Percentiles rank a stretch among this genome's conserved stretches.
Evolutionary conservation across 331 rosid species (phyloP).

Genomic region (Arachis monticola): DNA sequence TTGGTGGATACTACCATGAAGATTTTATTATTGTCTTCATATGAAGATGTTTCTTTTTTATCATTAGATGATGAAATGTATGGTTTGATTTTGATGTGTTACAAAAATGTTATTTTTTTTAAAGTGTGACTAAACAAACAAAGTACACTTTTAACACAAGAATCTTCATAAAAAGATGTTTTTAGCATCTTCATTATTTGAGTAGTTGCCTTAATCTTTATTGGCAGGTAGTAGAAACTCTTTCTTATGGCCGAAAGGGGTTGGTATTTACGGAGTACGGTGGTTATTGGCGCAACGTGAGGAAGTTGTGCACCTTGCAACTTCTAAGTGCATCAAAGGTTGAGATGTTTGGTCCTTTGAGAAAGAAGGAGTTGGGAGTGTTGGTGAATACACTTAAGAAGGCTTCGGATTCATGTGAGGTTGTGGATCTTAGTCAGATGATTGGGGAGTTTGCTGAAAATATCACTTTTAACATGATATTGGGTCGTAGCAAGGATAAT

Average conservation of each 20-base stretch:
- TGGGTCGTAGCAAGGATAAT: conserved; percentile 27
- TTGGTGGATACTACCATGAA: no score
- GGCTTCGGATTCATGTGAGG: conserved; percentile 3
- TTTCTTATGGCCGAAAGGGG: conserved; percentile 37
- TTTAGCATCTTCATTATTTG: no score
- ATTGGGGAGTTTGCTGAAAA: conserved; percentile 20
- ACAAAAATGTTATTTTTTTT: no score
- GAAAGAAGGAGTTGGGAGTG: conserved; percentile 31
- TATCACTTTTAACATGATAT: conserved; percentile 33
- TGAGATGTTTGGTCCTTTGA: conserved; percentile 26
- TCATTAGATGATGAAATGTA: no score
- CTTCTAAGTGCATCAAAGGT: conserved; percentile 38
- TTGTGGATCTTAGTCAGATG: conserved; percentile 25
- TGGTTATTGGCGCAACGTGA: conserved; percentile 46
- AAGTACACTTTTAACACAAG: no score
- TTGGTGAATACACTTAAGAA: conserved; percentile 22
- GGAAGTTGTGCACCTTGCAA: conserved; percentile 43
- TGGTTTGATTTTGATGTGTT: no score
- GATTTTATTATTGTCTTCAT: no score
- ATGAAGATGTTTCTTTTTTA: no score
- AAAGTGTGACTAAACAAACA: no score
- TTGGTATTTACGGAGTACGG: conserved; percentile 38
- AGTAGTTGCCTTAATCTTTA: no score
- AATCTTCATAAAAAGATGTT: no score
- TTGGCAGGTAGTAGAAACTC: background rate